A percentile compares a stretch with the other conserved stretches of the same genome.
These are phyloP conservation scores for Parsonsia alboflavescens DNA, from an alignment of 257 asterid species.

Conservation along the genomic window DNA sequence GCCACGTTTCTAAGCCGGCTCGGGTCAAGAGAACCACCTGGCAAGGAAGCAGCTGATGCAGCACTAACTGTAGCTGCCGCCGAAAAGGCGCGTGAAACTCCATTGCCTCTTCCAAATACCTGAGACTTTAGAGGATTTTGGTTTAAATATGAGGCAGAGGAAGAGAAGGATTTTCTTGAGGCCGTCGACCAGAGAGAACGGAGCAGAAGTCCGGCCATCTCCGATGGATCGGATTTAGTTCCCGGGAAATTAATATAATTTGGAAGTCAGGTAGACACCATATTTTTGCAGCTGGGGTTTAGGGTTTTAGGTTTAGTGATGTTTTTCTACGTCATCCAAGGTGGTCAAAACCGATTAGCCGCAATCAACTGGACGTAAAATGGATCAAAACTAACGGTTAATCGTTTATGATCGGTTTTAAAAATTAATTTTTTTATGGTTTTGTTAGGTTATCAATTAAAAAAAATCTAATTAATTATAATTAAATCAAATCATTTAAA, in stretches of 20 bases:
- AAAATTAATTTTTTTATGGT: no score
- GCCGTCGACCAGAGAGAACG: conserved; percentile 58
- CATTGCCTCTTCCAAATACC: conserved; percentile 26
- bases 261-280: background rate
- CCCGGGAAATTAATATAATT: background rate
- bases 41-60: conserved; percentile 27
- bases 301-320: conserved; percentile 4
- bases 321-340: no score
- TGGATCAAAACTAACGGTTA: no score
- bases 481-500: no score
- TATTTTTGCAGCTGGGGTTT: background rate
- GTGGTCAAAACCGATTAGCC: no score
- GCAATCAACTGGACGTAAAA: no score
- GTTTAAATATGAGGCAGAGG: conserved; percentile 22
- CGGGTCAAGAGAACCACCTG: conserved; percentile 51
- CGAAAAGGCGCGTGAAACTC: conserved; percentile 45
- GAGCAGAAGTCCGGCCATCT: conserved; percentile 63
- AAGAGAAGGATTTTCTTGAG: conserved; percentile 28
- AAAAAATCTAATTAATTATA: no score
- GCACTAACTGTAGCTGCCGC: conserved; percentile 41
- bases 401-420: no score
- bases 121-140: conserved; percentile 22
- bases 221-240: conserved; percentile 1
- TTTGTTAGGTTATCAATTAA: no score
- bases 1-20: conserved; percentile 77